phyloP scores from a whole-genome alignment of 345 rosid species.

The Pistacia vera region DNA sequence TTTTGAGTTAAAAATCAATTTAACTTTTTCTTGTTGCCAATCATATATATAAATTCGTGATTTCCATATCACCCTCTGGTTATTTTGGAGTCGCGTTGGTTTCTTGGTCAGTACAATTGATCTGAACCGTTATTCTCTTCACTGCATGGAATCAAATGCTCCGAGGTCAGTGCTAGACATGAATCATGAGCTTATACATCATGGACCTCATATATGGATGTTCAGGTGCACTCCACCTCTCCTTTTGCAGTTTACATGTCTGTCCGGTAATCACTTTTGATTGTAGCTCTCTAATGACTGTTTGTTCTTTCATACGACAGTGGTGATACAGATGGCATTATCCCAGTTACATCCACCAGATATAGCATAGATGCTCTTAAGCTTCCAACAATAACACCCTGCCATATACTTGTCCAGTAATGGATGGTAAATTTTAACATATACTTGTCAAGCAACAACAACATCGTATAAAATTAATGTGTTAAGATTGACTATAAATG shows the following conservation, averaged over 20 bases:
- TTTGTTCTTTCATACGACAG: conserved; percentile 33
- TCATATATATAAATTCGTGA: too few species aligned
- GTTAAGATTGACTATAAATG: too few species aligned
- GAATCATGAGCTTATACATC: conserved; percentile 70
- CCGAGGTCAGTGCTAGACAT: conserved; percentile 70
- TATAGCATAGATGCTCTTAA: conserved; percentile 80
- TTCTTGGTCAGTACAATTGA: too few species aligned
- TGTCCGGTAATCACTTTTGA: neutral
- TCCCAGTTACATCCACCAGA: conserved; percentile 91
- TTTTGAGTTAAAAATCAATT: too few species aligned
- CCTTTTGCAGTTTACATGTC: neutral
- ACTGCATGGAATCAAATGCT: neutral
- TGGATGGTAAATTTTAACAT: too few species aligned
- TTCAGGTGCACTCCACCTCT: conserved; percentile 62
- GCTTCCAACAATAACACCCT: conserved; percentile 64
- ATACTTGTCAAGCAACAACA: too few species aligned
- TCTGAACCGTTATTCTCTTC: too few species aligned
- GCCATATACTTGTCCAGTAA: conserved; percentile 25
- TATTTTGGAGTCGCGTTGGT: too few species aligned
- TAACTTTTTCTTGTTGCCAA: too few species aligned
- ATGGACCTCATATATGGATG: conserved; percentile 85
- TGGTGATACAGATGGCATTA: conserved; percentile 87
- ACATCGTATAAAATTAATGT: too few species aligned
- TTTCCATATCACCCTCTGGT: too few species aligned
- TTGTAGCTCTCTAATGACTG: conserved; percentile 10